These are phyloP conservation scores for Udeniomyces megalosporus DNA, from an alignment of 768 basidiomycete genomes.

Conservation along the genomic window DNA sequence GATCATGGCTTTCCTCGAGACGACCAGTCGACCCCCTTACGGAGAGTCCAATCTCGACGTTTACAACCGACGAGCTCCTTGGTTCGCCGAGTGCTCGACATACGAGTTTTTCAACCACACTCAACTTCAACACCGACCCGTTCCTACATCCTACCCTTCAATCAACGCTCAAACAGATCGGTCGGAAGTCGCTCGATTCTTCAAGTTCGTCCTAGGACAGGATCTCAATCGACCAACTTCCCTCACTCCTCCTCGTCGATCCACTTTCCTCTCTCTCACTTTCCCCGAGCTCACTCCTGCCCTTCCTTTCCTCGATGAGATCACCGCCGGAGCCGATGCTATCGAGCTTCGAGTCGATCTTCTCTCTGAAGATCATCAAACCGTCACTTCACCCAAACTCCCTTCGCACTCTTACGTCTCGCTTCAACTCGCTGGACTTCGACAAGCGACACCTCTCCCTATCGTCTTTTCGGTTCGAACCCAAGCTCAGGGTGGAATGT, in stretches of 20 bases:
- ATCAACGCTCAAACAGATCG: slow-evolving; percentile 19
- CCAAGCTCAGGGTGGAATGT: slow-evolving; percentile 72
- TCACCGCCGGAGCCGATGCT: slow-evolving; percentile 74
- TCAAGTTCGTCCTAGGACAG: slow-evolving; percentile 65
- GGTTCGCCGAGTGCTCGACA: slow-evolving; percentile 66
- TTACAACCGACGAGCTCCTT: slow-evolving; percentile 63
- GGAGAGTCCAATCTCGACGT: slow-evolving; percentile 76
- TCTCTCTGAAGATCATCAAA: slow-evolving; percentile 38
- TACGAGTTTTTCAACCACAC: slow-evolving; percentile 62
- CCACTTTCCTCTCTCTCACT: slow-evolving; percentile 83
- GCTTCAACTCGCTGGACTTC: slow-evolving; percentile 60
- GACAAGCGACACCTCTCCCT: slow-evolving; percentile 61
- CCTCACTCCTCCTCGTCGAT: slow-evolving; percentile 41
- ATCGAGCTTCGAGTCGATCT: slow-evolving; percentile 90
- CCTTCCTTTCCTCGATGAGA: slow-evolving; percentile 48
- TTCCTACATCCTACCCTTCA: slow-evolving; percentile 13
- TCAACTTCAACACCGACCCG: slow-evolving; percentile 8
- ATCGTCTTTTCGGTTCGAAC: slow-evolving; percentile 86
- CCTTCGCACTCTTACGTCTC: slow-evolving; percentile 59
- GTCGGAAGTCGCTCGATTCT: slow-evolving; percentile 65
- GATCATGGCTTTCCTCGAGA: slow-evolving; percentile 55
- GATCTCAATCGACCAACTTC: slow-evolving; percentile 39
- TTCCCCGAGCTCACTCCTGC: slow-evolving; percentile 71
- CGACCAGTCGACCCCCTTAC: slow-evolving; percentile 62
- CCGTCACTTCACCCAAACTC: slow-evolving; percentile 38